Percentiles rank a stretch among this genome's conserved stretches.
Conservation (phyloP, 2,329 filamentous ascomycete genomes). For the Aureobasidium sp. region DNA sequence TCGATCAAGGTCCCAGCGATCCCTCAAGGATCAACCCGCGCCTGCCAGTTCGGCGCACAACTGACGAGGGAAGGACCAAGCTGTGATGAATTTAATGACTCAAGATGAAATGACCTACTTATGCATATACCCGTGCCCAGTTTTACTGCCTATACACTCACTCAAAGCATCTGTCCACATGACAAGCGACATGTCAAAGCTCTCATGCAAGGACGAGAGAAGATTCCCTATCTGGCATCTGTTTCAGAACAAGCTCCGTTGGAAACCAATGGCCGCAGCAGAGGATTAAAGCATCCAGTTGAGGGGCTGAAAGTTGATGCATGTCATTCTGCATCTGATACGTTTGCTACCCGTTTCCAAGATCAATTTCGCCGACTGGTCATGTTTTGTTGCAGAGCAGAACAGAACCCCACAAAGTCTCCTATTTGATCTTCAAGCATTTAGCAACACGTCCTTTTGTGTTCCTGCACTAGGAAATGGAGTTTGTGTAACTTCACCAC, state of each 20-base stretch:
- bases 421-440: background rate
- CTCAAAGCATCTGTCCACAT: background rate
- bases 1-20: conserved; percentile 11
- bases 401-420: background rate
- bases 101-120: conserved; percentile 5
- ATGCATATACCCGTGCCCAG: background rate
- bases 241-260: background rate
- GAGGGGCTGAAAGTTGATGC: background rate
- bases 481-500: background rate
- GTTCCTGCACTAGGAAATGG: background rate
- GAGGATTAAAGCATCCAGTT: background rate
- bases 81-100: conserved; percentile 18
- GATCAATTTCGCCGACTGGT: background rate
- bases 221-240: background rate
- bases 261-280: background rate
- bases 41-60: conserved; percentile 19
- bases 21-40: conserved; percentile 15
- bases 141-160: background rate
- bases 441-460: background rate
- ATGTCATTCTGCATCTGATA: conserved; percentile 7
- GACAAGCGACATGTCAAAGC: background rate
- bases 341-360: background rate
- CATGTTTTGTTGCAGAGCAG: background rate
- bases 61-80: conserved; percentile 30
- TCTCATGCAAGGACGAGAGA: background rate